phyloP scores from a whole-genome alignment of 345 rosid species.

The Noccaea caerulescens region DNA sequence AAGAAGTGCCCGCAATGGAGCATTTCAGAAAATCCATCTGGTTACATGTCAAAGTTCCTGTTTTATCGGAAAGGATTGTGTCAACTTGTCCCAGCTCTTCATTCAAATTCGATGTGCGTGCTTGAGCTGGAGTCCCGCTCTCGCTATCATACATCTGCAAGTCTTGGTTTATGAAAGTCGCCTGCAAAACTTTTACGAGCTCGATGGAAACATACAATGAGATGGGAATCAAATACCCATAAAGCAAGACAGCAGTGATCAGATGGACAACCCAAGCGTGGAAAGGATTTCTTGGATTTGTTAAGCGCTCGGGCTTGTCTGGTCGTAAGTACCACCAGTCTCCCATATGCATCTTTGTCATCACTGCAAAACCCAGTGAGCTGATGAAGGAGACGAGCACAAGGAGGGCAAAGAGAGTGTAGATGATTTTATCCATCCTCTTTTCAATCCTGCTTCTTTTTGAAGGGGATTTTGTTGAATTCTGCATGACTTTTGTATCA shows the following conservation, averaged over 20 bases:
- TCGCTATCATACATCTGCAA: slow-evolving; percentile 63
- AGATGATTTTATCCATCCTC: slow-evolving; percentile 71
- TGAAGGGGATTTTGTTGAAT: slow-evolving; percentile 70
- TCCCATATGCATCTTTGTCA: slow-evolving; percentile 50
- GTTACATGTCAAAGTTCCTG: slow-evolving; percentile 86
- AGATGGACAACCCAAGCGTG: slow-evolving; percentile 56
- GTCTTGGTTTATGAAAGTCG: slow-evolving; percentile 68
- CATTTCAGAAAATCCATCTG: slow-evolving; percentile 82
- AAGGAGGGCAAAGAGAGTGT: slow-evolving; percentile 62
- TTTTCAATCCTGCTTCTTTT: slow-evolving; percentile 70
- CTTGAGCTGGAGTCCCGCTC: slow-evolving; percentile 59
- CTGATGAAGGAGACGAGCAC: slow-evolving; percentile 57
- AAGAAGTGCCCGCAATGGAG: slow-evolving; percentile 73
- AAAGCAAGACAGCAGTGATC: slow-evolving; percentile 58
- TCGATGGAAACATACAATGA: slow-evolving; percentile 81
- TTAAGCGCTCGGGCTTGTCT: slow-evolving; percentile 44
- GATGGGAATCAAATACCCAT: slow-evolving; percentile 80
- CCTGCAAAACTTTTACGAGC: slow-evolving; percentile 73
- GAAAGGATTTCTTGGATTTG: slow-evolving; percentile 50
- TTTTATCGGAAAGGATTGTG: slow-evolving; percentile 74
- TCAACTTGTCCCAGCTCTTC: slow-evolving; percentile 88
- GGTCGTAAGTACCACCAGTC: slow-evolving; percentile 69
- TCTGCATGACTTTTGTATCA: slow-evolving; percentile 66
- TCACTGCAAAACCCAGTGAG: slow-evolving; percentile 52
- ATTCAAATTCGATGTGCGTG: slow-evolving; percentile 75